These are phyloP conservation scores for Alisma plantagoaquatica DNA, from an alignment of 106 monocot species.

Conservation along the genomic window DNA sequence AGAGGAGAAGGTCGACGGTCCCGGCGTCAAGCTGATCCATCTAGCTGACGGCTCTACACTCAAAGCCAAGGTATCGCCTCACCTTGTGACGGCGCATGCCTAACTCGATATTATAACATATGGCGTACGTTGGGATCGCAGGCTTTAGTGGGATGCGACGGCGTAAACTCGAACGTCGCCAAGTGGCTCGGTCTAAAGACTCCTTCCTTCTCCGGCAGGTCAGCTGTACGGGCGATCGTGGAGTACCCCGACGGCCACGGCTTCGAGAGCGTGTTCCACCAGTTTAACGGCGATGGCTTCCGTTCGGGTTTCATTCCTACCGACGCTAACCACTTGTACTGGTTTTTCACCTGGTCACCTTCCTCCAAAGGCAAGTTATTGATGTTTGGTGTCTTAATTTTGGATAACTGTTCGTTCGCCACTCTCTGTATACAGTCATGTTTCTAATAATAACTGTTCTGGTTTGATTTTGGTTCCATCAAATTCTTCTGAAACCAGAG, in stretches of 20 bases:
- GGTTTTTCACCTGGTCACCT: conserved; percentile 59
- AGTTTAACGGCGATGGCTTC: conserved; percentile 39
- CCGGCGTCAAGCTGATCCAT: conserved; percentile 35
- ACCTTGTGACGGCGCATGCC: no score
- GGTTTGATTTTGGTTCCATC: conserved; percentile 15
- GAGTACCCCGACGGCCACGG: conserved; percentile 33
- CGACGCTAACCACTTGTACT: conserved; percentile 35
- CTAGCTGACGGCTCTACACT: conserved; percentile 48
- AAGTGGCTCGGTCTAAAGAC: conserved; percentile 42
- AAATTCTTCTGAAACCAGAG: conserved; percentile 28
- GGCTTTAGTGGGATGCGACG: conserved; percentile 65
- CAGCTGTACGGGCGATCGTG: conserved; percentile 31
- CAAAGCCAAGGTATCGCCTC: conserved; percentile 54
- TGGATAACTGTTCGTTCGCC: neutral
- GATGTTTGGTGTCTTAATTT: neutral
- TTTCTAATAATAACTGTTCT: conserved; percentile 26
- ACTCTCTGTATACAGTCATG: neutral
- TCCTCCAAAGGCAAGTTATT: conserved; percentile 22
- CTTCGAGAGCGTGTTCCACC: conserved; percentile 20
- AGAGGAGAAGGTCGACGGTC: conserved; percentile 15
- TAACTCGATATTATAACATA: neutral
- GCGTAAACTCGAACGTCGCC: conserved; percentile 59
- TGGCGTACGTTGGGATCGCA: neutral
- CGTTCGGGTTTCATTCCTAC: conserved; percentile 33
- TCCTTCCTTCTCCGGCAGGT: conserved; percentile 28